These are phyloP conservation scores for Neurospora tetrasperma DNA, from an alignment of 495 filamentous ascomycete genomes.

Conservation along the genomic window DNA sequence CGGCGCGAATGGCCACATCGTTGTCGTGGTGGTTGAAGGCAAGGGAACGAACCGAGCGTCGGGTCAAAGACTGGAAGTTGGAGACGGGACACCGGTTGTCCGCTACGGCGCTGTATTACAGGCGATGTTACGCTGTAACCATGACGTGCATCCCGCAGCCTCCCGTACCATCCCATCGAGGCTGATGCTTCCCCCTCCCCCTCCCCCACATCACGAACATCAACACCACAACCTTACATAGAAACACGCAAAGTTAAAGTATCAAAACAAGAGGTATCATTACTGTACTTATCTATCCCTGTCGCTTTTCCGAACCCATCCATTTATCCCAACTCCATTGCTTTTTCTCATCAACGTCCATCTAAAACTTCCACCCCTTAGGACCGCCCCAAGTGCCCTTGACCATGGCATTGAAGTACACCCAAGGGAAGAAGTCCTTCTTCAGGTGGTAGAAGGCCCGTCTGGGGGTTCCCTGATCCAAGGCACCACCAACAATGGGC, in stretches of 20 bases:
- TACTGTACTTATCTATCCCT: not conserved
- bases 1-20: constrained; percentile 12
- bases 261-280: not conserved
- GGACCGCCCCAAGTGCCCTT: constrained; percentile 55
- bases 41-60: not conserved
- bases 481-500: constrained; percentile 34
- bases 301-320: not conserved
- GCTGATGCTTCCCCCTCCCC: not conserved
- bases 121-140: not conserved
- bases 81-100: not conserved
- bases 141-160: not conserved
- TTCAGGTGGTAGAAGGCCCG: constrained; percentile 54
- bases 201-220: not conserved
- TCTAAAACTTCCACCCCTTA: constrained; percentile 34
- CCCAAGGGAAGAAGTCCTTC: constrained; percentile 65
- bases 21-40: not conserved
- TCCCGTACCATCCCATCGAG: not conserved
- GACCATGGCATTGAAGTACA: constrained; percentile 48
- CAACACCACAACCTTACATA: not conserved
- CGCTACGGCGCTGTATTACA: not conserved
- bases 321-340: not conserved
- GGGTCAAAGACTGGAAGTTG: not conserved
- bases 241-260: not conserved
- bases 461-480: constrained; percentile 47
- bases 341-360: not conserved